These are phyloP conservation scores for Venturia asperata DNA, from an alignment of 2,329 filamentous ascomycete genomes.

Conservation along the genomic window DNA sequence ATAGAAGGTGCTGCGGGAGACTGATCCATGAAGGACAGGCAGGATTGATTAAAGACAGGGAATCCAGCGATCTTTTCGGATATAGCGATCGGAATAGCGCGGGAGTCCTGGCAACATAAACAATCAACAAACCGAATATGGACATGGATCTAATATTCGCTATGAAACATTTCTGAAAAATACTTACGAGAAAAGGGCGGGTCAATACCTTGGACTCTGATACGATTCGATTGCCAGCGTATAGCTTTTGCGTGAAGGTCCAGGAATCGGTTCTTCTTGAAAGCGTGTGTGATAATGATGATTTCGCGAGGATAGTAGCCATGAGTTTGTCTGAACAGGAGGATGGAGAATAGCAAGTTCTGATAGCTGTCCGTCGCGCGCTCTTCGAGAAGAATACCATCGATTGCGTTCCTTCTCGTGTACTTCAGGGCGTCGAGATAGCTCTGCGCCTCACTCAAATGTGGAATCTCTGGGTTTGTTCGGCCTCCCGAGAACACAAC, in stretches of 20 bases:
- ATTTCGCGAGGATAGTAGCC: conserved; percentile 37
- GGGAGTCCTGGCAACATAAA: not conserved
- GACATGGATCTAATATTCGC: not conserved
- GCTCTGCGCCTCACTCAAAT: conserved; percentile 31
- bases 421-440: conserved; percentile 29
- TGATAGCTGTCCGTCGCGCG: conserved; percentile 78
- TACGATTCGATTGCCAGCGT: conserved; percentile 35
- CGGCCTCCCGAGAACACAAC: conserved; percentile 66
- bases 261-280: conserved; percentile 40
- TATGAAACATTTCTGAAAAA: not conserved
- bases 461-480: conserved; percentile 25
- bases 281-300: conserved; percentile 42
- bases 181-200: conserved; percentile 34
- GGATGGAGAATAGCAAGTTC: conserved; percentile 72
- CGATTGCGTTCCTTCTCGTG: conserved; percentile 22
- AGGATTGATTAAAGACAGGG: not conserved
- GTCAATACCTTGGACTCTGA: conserved; percentile 41
- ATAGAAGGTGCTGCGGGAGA: not conserved
- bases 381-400: conserved; percentile 55
- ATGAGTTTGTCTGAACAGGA: conserved; percentile 41
- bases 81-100: not conserved
- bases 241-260: conserved; percentile 35
- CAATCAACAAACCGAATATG: not conserved
- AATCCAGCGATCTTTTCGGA: not conserved
- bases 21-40: not conserved